Base-by-base conservation (phyloP, 2,329 filamentous ascomycete species). In the Colletotrichum scovillei region DNA sequence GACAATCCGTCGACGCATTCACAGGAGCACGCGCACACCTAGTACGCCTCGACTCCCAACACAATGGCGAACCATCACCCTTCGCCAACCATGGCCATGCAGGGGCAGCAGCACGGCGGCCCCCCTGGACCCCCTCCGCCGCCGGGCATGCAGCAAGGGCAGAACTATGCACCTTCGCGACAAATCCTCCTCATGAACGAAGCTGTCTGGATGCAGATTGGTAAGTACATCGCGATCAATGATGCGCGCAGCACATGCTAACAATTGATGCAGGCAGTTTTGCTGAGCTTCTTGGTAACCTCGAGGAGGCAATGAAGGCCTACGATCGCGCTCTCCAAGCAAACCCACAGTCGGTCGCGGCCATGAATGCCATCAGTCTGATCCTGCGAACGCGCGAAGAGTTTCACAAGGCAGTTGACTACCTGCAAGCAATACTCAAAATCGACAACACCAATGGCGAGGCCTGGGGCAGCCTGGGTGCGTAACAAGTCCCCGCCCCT, bases 391-490 rank as follows among this genome's bases (percentile, higher is more conserved):
- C 94, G 49, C 94, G 95, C 79, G 97, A 98, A 82, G 94, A 97
- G 57, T 99, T 98, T 78, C 92, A 94, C 57, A 97, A 97, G 80
- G 97, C 97, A 1, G 93, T 98, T 65, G 96, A 98, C 79, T 98
- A 96, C 81, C 88, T 98, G 66, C 92, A 97, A 79, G 94, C 92
- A 74, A 98, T 98, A 73, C 85, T 98, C 67, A 97, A 98, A 84
- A 88, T 98, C 30, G 97, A 99, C 76, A 90, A 88, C 46, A 92
- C 91, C 77, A 98, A 97, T 80, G 97, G 97, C 72, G 97, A 98
- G 82, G 95, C 97, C 57, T 98, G 96, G 97, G 96, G 96, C 60
- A 98, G 95, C 81, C 88, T 98, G 35, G 96, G 94, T 97, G 88
- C 76, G 90, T 81, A 28, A 32, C 9, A 62, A 38, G 63, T n/a